phyloP scores from a whole-genome alignment of 495 filamentous ascomycete genomes.

The Xylaria nigripes region DNA sequence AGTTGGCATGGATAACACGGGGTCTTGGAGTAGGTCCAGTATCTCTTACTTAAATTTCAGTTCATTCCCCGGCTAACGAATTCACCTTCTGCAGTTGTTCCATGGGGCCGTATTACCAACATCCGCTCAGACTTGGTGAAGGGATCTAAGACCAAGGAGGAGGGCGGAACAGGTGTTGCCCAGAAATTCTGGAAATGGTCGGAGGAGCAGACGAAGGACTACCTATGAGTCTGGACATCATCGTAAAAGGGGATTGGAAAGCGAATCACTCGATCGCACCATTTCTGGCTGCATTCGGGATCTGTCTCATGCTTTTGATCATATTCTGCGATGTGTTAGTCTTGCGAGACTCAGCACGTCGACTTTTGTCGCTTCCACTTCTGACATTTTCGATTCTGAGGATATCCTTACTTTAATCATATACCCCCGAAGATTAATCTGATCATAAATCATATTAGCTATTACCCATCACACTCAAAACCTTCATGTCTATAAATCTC shows the following conservation, averaged over 20 bases:
- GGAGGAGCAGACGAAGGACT: slow-evolving; percentile 31
- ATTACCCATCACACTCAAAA: no score
- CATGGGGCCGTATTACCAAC: slow-evolving; percentile 30
- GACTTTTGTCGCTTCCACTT: not conserved
- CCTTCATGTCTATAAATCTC: no score
- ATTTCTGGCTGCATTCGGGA: not conserved
- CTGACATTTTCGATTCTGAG: not conserved
- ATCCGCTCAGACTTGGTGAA: slow-evolving; percentile 29
- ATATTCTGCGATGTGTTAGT: no score
- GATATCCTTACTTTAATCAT: not conserved
- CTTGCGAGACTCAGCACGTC: not conserved
- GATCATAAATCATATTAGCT: no score
- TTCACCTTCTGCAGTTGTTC: slow-evolving; percentile 23
- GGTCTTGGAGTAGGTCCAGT: slow-evolving; percentile 13
- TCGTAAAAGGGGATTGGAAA: no score
- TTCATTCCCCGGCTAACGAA: not conserved
- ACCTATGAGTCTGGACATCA: slow-evolving; percentile 15
- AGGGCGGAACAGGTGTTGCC: slow-evolving; percentile 35
- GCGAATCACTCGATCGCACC: not conserved
- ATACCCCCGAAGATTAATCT: no score
- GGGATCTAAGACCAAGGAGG: slow-evolving; percentile 22
- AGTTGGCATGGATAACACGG: slow-evolving; percentile 14
- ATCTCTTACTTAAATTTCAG: not conserved
- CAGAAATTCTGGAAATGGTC: slow-evolving; percentile 37
- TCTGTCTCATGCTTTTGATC: no score